These are phyloP conservation scores for Metschnikowia picachoensis DNA, from an alignment of 805 yeast genomes.

Conservation along the genomic window DNA sequence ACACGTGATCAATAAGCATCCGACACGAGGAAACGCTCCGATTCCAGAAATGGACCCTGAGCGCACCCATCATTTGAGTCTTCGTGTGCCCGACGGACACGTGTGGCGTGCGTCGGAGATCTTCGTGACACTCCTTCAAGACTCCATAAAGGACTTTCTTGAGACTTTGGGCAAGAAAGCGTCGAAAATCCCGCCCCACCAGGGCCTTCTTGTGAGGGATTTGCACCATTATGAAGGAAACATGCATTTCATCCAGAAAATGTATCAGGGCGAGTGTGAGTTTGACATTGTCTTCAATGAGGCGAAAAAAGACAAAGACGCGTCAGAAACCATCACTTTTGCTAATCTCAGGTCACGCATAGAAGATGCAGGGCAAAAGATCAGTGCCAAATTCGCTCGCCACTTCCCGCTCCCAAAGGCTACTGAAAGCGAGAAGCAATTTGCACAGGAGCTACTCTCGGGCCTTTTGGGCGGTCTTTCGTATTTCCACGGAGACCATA, in stretches of 20 bases:
- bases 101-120: constrained; percentile 79
- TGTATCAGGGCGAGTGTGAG: constrained; percentile 69
- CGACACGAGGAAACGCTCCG: constrained; percentile 24
- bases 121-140: constrained; percentile 64
- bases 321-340: constrained; percentile 33
- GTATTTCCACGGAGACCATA: constrained; percentile 77
- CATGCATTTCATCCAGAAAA: constrained; percentile 73
- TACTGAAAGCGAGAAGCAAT: constrained; percentile 42
- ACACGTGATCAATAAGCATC: constrained; percentile 36
- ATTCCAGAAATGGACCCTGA: constrained; percentile 52
- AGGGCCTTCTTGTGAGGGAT: constrained; percentile 55
- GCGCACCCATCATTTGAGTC: constrained; percentile 60
- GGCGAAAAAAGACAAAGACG: constrained; percentile 31
- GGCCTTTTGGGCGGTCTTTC: constrained; percentile 89
- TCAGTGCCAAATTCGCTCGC: constrained; percentile 51
- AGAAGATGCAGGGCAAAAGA: constrained; percentile 26
- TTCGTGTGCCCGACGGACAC: constrained; percentile 66
- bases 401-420: constrained; percentile 54
- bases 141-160: constrained; percentile 52
- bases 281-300: constrained; percentile 64
- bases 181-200: constrained; percentile 41
- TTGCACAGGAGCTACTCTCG: constrained; percentile 77
- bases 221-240: constrained; percentile 64
- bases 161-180: constrained; percentile 21
- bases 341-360: constrained; percentile 36